These are phyloP conservation scores for Alternaria burnsii DNA, from an alignment of 2,329 filamentous ascomycete genomes.

Conservation along the genomic window DNA sequence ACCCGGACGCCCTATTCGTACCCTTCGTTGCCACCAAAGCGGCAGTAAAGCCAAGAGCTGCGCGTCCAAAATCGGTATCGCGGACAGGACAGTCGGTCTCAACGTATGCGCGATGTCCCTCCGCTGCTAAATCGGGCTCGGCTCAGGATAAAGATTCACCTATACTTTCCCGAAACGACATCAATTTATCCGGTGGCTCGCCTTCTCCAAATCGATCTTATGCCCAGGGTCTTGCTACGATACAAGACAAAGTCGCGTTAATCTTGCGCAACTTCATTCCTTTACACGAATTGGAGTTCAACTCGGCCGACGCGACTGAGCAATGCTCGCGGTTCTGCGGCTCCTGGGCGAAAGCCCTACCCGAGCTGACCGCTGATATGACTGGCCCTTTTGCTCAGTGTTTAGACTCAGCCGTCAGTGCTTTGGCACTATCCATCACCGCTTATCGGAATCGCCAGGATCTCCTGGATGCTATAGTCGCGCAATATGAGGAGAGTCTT, in stretches of 20 bases:
- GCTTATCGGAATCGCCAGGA: not conserved
- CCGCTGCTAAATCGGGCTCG: not conserved
- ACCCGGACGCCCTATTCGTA: not conserved
- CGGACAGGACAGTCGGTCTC: not conserved
- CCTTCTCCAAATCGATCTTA: not conserved
- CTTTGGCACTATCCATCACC: conserved; percentile 1
- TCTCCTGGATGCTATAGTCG: not conserved
- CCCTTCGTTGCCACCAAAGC: not conserved
- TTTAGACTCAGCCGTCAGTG: not conserved
- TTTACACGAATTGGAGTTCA: not conserved
- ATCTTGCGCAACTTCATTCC: conserved; percentile 1
- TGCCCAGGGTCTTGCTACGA: not conserved
- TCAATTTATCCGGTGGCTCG: not conserved
- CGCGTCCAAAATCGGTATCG: not conserved
- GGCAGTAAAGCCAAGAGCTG: not conserved
- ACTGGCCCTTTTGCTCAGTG: not conserved
- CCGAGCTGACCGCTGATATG: not conserved
- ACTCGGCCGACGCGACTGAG: not conserved
- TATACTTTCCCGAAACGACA: not conserved
- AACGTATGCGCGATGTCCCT: not conserved
- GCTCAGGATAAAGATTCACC: not conserved
- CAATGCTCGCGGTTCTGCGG: conserved; percentile 2
- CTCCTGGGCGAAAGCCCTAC: not conserved
- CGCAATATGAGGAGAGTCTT: not conserved
- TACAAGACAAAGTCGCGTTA: not conserved